These are phyloP conservation scores for Polytrichum commune DNA, from an alignment of 225 moss, liverwort and hornwort genomes.

Conservation along the genomic window DNA sequence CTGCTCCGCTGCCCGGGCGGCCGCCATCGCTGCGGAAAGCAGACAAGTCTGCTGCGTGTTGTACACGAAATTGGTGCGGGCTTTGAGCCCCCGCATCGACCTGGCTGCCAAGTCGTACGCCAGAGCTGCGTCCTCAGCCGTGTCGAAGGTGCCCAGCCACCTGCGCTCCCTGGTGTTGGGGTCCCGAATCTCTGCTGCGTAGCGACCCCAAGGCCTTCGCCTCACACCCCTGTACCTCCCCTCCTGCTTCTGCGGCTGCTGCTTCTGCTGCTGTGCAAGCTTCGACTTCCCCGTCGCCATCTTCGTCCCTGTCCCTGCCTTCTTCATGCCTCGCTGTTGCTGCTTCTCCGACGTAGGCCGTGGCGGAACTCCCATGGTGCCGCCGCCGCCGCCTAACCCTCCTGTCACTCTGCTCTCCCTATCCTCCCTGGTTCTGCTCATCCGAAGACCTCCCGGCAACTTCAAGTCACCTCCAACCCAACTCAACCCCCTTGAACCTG, in stretches of 20 bases:
- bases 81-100: slow-evolving; percentile 71
- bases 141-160: slow-evolving; percentile 92
- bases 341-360: background rate
- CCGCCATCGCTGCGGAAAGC: slow-evolving; percentile 40
- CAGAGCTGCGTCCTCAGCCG: slow-evolving; percentile 55
- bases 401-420: background rate
- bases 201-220: slow-evolving; percentile 87
- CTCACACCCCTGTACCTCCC: slow-evolving; percentile 83
- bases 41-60: slow-evolving; percentile 42
- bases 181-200: slow-evolving; percentile 89
- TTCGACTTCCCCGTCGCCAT: background rate
- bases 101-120: slow-evolving; percentile 74
- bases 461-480: background rate
- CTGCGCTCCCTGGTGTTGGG: slow-evolving; percentile 71
- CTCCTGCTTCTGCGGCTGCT: slow-evolving; percentile 40
- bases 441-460: too few species aligned
- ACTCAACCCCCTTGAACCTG: background rate
- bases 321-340: background rate
- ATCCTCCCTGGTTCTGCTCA: background rate
- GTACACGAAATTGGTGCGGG: slow-evolving; percentile 67
- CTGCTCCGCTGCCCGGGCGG: slow-evolving; percentile 30
- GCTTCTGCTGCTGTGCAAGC: slow-evolving; percentile 22
- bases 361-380: background rate
- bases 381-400: background rate
- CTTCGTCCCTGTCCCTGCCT: background rate